phyloP scores from a whole-genome alignment of 1,284 basidiomycete genomes.

The Tilletia indica region DNA sequence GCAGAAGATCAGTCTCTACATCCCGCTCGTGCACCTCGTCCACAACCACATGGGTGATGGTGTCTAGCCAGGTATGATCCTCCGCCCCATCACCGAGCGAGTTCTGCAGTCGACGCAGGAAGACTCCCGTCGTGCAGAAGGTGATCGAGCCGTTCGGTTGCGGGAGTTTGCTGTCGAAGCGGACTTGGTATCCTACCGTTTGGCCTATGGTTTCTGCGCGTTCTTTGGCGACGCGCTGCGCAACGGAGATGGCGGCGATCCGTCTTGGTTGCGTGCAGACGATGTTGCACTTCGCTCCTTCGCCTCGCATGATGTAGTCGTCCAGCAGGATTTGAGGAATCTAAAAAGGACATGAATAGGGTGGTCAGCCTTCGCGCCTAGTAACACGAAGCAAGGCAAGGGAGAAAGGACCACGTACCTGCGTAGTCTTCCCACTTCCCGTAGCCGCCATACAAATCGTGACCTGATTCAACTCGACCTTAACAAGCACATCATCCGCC shows the following conservation, averaged over 20 bases:
- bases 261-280: constrained; percentile 91
- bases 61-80: constrained; percentile 64
- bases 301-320: constrained; percentile 72
- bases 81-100: constrained; percentile 61
- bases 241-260: constrained; percentile 88
- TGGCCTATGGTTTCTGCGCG: constrained; percentile 73
- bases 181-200: constrained; percentile 85
- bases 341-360: too few relatives aligned
- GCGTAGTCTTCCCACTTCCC: constrained; percentile 93
- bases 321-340: constrained; percentile 86
- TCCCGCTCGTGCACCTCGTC: constrained; percentile 97
- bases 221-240: constrained; percentile 86
- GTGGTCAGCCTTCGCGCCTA: too few relatives aligned
- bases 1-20: constrained; percentile 85
- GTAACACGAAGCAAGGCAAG: too few relatives aligned
- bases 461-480: constrained; percentile 77
- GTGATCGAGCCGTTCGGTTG: constrained; percentile 78
- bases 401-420: constrained; percentile 63
- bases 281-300: constrained; percentile 84
- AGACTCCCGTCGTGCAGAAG: constrained; percentile 91
- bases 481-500: constrained; percentile 57
- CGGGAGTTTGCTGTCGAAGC: constrained; percentile 81
- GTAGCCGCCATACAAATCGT: constrained; percentile 92
- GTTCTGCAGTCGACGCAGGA: constrained; percentile 81
- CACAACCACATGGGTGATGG: constrained; percentile 84